Base-by-base conservation (phyloP, 2,329 filamentous ascomycete genomes). In the Clarireedia homoeocarpa region DNA sequence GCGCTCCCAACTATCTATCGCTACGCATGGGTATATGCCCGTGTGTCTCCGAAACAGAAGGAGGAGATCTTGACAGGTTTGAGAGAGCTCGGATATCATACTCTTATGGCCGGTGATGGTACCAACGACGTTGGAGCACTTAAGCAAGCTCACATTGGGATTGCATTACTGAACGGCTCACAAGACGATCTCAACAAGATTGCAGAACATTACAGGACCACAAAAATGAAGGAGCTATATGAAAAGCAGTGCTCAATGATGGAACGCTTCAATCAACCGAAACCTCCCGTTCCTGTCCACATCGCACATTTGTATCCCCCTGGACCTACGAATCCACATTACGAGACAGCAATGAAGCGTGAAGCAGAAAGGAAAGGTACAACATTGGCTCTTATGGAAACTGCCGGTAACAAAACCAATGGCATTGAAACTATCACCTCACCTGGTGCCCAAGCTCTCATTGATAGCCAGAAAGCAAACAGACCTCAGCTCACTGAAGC, bases 141-240 rank as follows among this genome's bases (percentile, higher is more conserved):
- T 68, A 99, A 99, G 78, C 94, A 99, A 74, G 94, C 94, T 42
- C 94, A 99, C 69, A 91, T 99, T 61, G 94, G 94, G 73, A 89
- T 99, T 61, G 94, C 94, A 23, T 83, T 99, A 50, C 83, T 99
- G 64, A 99, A 99, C 72, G 94, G 94, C 61, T 95, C 91, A 1
- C 86, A 85, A 63, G 89, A 97, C 23, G 94, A 97, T 70, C 80
- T 99, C 53, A 86, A 85, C 56, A 91, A 86, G 70, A 99, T 99
- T 65, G 86, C 88, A 26, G 94, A 97, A 69, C 91, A 99, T 72
- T 86, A 88, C 67, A 87, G 94, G 65, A 95, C 91, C 71, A 95
- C 87, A 42, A 95, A 91, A 79, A 95, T 99, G 89, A 97, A 96
- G 79, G 91, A 96, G 62, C 83, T 99, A 62, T 99, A 99, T 71